Evolutionary conservation across 1,284 basidiomycete genomes (phyloP).

Genomic region (Heimioporus punctisporus): DNA sequence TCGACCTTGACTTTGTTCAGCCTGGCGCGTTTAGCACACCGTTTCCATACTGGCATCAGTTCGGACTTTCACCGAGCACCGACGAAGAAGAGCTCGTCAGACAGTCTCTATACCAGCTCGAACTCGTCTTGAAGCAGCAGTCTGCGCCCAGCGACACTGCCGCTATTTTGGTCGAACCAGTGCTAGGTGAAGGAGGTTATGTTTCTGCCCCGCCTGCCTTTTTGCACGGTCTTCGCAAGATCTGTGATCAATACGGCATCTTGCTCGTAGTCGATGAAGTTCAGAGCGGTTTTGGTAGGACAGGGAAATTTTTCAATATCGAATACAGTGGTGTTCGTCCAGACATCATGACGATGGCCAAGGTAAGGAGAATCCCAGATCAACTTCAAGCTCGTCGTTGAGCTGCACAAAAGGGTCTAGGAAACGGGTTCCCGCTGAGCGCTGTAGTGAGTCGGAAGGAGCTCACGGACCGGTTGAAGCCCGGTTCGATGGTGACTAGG

Average conservation of each 20-base stretch:
- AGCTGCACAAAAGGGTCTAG: slow-evolving; percentile 63
- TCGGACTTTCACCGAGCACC: slow-evolving; percentile 65
- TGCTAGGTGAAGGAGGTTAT: slow-evolving; percentile 95
- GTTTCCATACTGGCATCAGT: slow-evolving; percentile 95
- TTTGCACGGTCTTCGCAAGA: slow-evolving; percentile 76
- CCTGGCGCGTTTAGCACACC: slow-evolving; percentile 84
- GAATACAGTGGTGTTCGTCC: slow-evolving; percentile 84
- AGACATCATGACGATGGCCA: slow-evolving; percentile 91
- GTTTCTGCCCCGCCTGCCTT: slow-evolving; percentile 86
- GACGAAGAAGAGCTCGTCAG: slow-evolving; percentile 67
- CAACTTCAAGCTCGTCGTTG: not conserved
- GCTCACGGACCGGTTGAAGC: slow-evolving; percentile 78
- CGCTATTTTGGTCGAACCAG: slow-evolving; percentile 91
- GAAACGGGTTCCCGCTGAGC: slow-evolving; percentile 94
- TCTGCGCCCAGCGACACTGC: slow-evolving; percentile 87
- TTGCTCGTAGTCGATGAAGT: slow-evolving; percentile 88
- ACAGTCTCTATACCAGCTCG: slow-evolving; percentile 80
- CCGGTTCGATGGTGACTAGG: slow-evolving; percentile 72
- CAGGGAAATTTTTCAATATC: slow-evolving; percentile 85
- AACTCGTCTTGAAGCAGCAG: slow-evolving; percentile 85
- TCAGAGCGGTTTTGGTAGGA: slow-evolving; percentile 90
- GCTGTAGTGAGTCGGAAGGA: slow-evolving; percentile 85
- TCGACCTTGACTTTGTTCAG: slow-evolving; percentile 38
- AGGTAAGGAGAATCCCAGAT: slow-evolving; percentile 44
- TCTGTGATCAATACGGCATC: slow-evolving; percentile 90